Base-by-base conservation (phyloP, 176 grass and related monocot species). In the Poa pratensis region DNA sequence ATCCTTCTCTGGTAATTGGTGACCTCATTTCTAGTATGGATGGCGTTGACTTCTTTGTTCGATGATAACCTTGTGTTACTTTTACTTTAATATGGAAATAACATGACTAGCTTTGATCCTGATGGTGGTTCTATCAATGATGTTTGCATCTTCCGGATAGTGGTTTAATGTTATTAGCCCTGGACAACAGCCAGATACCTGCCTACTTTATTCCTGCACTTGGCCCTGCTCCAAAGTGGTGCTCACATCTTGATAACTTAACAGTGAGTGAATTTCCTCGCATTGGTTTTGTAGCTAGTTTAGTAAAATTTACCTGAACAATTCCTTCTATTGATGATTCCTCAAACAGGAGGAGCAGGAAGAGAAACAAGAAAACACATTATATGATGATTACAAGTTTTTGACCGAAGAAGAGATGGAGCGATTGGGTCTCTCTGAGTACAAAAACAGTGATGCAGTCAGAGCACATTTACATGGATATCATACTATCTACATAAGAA, bases 151-250 rank as follows among this genome's bases (percentile, higher is more conserved):
- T 98, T 95, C 64, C 22, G 52, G 82, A 88, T 75, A 95, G 96
- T 88, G 96, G 96, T 59, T 88, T 98, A 76, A 87, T 98, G 85
- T 40, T 98, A 75, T 80, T 98, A 83, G 92, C 93, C 52, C 87
- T 98, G 64, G 96, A 98, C 86, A 95, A 87, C 68, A 91, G 93
- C 51, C 93, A 95, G 81, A 98, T 98, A 87, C 96, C 96, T 85
- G 91, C 91, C 45, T 86, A 98, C 84, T 98, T 89, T 37, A 80
- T 98, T 78, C 96, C 96, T 90, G 91, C 90, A 43, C 85, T 98
- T 23, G 96, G 96, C 22, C 92, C 91, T 88, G 96, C 96, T 84
- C 93, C 96, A 27, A 98, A 98, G 80, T 98, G 96, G 96, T 95
- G 93, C n/a, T 90, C 96, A 5, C 94, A 98, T 83, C 89, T 98